Percentiles rank a stretch among this genome's conserved stretches.
Evolutionary conservation across 2,329 filamentous ascomycete genomes (phyloP).

Genomic region (Lachnellula occidentalis): DNA sequence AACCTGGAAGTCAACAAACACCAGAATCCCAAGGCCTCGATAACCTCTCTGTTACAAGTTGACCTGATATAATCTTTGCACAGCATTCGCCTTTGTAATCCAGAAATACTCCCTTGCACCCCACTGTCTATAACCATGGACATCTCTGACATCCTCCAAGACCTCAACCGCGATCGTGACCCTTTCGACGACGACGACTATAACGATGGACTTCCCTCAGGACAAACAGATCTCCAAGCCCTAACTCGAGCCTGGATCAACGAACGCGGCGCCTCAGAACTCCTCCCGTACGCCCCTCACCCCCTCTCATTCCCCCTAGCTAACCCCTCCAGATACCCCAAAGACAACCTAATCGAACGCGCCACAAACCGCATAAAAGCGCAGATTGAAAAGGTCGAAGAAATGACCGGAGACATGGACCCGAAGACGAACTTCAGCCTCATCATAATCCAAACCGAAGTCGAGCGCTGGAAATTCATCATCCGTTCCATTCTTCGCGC

Average conservation of each 20-base stretch:
- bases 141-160: conserved; percentile 73
- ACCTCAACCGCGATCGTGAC: conserved; percentile 56
- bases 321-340: conserved; percentile 48
- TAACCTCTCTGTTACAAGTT: not conserved
- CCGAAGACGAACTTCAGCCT: conserved; percentile 87
- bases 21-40: not conserved
- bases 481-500: conserved; percentile 77
- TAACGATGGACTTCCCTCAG: conserved; percentile 67
- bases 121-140: conserved; percentile 49
- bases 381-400: conserved; percentile 67
- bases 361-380: conserved; percentile 66
- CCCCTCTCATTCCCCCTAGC: not conserved
- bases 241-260: conserved; percentile 91
- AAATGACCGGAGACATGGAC: conserved; percentile 79
- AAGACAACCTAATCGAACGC: conserved; percentile 72
- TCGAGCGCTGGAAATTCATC: conserved; percentile 90
- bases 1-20: not conserved
- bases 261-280: conserved; percentile 81
- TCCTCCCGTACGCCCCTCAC: conserved; percentile 62
- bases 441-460: conserved; percentile 92
- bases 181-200: conserved; percentile 27
- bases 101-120: not conserved
- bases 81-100: not conserved
- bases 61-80: not conserved
- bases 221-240: conserved; percentile 67